Evolutionary conservation across 176 grass and related monocot genomes (phyloP).

Genomic region (Miscanthus lutarioriparius): DNA sequence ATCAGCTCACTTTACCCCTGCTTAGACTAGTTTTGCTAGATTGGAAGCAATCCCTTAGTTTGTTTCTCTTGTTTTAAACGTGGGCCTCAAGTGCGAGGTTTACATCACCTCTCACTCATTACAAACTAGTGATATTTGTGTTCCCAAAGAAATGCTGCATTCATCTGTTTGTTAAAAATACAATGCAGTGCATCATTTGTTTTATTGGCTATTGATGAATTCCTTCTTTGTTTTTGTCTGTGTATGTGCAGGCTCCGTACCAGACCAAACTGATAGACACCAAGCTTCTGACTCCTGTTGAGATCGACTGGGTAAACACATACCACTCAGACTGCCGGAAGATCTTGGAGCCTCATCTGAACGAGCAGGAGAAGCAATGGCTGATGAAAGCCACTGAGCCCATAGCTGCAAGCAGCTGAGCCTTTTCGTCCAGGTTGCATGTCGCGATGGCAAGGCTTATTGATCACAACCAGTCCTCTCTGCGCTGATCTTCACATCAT

Average conservation of each 20-base stretch:
- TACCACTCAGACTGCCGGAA: conserved; percentile 69
- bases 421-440: background rate
- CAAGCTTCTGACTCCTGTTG: conserved; percentile 51
- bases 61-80: background rate
- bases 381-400: conserved; percentile 73
- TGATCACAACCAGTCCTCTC: background rate
- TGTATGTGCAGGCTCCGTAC: conserved; percentile 65
- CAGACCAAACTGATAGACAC: conserved; percentile 84
- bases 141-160: background rate
- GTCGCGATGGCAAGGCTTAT: background rate
- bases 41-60: background rate
- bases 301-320: conserved; percentile 83
- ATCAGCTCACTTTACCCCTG: background rate
- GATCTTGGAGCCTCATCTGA: conserved; percentile 60
- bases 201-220: conserved; percentile 16
- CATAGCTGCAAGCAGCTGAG: conserved; percentile 40
- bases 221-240: background rate
- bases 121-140: background rate
- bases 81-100: background rate
- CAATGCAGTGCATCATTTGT: background rate
- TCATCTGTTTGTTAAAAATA: background rate
- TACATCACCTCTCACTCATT: background rate
- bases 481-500: background rate
- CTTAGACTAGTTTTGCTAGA: background rate
- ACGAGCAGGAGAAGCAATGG: conserved; percentile 78